Percentiles rank a stretch among this genome's conserved stretches.
Evolutionary conservation across 2,329 filamentous ascomycete genomes (phyloP).

Genomic region (Claviceps citrina): DNA sequence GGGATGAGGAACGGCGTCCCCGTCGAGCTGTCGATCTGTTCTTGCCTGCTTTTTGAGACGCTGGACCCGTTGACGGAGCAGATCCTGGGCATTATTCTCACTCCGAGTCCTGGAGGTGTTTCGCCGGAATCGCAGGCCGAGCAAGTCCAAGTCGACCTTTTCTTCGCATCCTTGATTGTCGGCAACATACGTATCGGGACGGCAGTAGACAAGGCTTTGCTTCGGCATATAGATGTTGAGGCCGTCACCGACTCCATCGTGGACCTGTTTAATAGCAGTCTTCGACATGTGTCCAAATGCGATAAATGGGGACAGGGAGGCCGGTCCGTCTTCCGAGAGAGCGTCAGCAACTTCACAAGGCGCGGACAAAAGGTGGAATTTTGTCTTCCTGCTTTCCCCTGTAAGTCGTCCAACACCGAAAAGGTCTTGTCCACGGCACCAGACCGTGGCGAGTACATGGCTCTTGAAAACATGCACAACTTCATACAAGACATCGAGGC

Average conservation of each 20-base stretch:
- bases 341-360: constrained; percentile 12
- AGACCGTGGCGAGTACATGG: constrained; percentile 21
- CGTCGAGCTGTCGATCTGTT: neutral
- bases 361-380: constrained; percentile 13
- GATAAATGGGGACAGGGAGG: constrained; percentile 13
- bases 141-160: constrained; percentile 1
- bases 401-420: constrained; percentile 22
- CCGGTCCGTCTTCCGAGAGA: constrained; percentile 10
- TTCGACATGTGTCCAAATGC: constrained; percentile 10
- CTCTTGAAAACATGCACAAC: constrained; percentile 15
- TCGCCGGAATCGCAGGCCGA: neutral
- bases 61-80: neutral
- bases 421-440: constrained; percentile 19
- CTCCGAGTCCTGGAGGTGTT: neutral
- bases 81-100: constrained; percentile 5
- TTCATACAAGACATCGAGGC: constrained; percentile 17
- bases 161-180: constrained; percentile 6
- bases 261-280: constrained; percentile 12
- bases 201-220: neutral
- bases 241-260: constrained; percentile 6
- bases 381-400: constrained; percentile 24
- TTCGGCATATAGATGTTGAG: neutral
- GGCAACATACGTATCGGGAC: neutral
- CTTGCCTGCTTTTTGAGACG: constrained; percentile 1
- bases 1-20: neutral